Percentiles rank a stretch among this genome's conserved stretches.
phyloP scores from a whole-genome alignment of 352 stramenopile species.

The Globisporangium rhizosaccharum region DNA sequence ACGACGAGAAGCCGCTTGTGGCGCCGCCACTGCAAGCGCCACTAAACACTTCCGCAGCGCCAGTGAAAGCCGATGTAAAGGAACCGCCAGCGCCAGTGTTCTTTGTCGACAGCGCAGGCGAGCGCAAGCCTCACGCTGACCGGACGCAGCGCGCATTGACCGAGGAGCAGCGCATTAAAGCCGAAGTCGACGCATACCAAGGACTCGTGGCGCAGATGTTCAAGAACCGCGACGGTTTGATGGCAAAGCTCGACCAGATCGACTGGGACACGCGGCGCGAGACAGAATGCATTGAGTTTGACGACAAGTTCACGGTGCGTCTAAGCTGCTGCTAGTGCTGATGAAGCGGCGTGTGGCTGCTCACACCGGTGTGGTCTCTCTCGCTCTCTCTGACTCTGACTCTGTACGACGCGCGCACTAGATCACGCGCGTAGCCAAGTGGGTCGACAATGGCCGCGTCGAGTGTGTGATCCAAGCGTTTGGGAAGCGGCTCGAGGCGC shows the following conservation, averaged over 20 bases:
- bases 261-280: conserved; percentile 31
- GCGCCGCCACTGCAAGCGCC: neutral
- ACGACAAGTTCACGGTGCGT: conserved; percentile 20
- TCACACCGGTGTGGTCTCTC: neutral
- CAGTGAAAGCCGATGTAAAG: neutral
- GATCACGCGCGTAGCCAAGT: conserved; percentile 9
- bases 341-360: neutral
- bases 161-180: conserved; percentile 26
- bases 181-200: conserved; percentile 53
- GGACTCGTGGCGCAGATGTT: conserved; percentile 55
- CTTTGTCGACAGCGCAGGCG: conserved; percentile 41
- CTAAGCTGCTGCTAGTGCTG: neutral
- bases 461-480: conserved; percentile 32
- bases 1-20: neutral
- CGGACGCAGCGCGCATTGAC: conserved; percentile 17
- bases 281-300: conserved; percentile 14
- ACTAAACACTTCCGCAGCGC: neutral
- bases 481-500: conserved; percentile 26
- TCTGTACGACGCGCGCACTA: neutral
- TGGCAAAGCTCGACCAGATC: conserved; percentile 26
- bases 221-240: conserved; percentile 32
- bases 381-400: neutral
- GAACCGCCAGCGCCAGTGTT: neutral
- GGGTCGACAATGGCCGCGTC: neutral
- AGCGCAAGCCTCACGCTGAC: conserved; percentile 16